These are phyloP conservation scores for Fusarium longipes DNA, from an alignment of 2,329 filamentous ascomycete genomes.

Conservation along the genomic window DNA sequence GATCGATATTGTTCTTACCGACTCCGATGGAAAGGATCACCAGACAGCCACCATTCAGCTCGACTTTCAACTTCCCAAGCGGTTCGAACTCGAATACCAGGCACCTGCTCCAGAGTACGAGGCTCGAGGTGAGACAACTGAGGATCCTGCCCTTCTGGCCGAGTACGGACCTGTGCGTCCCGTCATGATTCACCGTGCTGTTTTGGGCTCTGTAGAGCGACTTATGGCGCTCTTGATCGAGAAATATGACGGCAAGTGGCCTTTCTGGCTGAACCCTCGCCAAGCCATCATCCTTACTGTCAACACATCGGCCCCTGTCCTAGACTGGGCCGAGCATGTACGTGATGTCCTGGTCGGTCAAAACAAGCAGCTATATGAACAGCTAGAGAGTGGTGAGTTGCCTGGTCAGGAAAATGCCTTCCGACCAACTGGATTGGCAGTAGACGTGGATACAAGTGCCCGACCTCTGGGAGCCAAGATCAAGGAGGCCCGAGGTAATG, in stretches of 20 bases:
- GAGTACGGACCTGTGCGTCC: conserved; percentile 72
- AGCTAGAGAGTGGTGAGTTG: conserved; percentile 47
- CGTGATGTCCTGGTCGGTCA: conserved; percentile 64
- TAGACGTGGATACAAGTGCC: conserved; percentile 76
- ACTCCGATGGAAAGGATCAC: conserved; percentile 85
- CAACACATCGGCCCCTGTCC: conserved; percentile 67
- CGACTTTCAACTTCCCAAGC: conserved; percentile 87
- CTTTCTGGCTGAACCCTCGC: conserved; percentile 87
- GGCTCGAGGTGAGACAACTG: conserved; percentile 62
- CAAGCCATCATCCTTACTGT: conserved; percentile 81
- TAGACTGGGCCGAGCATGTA: conserved; percentile 61
- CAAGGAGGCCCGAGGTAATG: conserved; percentile 74
- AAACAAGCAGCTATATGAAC: conserved; percentile 48
- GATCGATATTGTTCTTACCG: conserved; percentile 85
- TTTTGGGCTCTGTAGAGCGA: conserved; percentile 85
- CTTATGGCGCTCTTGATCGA: conserved; percentile 89
- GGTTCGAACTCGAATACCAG: conserved; percentile 81
- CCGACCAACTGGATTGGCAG: conserved; percentile 69
- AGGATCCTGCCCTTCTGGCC: conserved; percentile 59
- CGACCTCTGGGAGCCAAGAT: conserved; percentile 76
- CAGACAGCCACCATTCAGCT: conserved; percentile 91
- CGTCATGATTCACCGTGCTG: conserved; percentile 86
- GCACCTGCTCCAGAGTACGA: conserved; percentile 74
- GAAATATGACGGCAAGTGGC: conserved; percentile 82
- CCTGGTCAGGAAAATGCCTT: conserved; percentile 57